Base-by-base conservation (phyloP, 2,329 filamentous ascomycete species). In the Fusarium liriodendri region DNA sequence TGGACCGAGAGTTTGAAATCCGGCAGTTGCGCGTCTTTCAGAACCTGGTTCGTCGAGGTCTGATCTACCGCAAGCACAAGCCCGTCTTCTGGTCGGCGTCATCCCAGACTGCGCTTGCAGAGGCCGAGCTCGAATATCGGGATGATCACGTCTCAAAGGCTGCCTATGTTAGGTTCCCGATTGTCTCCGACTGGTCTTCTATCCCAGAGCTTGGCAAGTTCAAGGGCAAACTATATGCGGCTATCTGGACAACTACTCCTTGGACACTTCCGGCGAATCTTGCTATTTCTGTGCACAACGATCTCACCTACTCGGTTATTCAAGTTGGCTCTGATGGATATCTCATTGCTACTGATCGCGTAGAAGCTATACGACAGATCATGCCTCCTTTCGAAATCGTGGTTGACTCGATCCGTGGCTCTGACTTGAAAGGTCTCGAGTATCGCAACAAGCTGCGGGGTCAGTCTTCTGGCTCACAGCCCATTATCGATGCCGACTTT, bases 211-310 rank as follows among this genome's bases (percentile, higher is more conserved):
- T 89, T 59, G 75, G 80, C 27, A 70, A 73, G 5, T 80, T 89
- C 25, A 74, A 82, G 7, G 86, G 87, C 5, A 84, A 86, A 6
- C 79, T 98, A 13, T 93, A 89, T 80, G 94, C 93, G n/a, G 88
- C 97, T n/a, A 94, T 98, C 61, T 99, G 97, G 97, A 99, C 97
- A 2, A 99, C 97, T 0, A 99, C 97, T 1, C 97, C 97, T 0
- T 99, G 97, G 97, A 99, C 97, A 0, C 86, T 99, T 6, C 96
- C 97, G 0, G 95, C 96, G 2, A 99, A 99, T 81, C 91, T 91
- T 79, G 95, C 94, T 0, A 95, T 99, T 80, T 95, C 95, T 3
- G 88, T 98, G 38, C 91, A 95, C 77, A 85, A 89, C 8, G 90
- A 94, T 42, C 84, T 98, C 70, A 85, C 90, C 50, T 99, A 98